Percentiles rank a stretch among this genome's conserved stretches.
These are phyloP conservation scores for Backusella westeae DNA, from an alignment of 192 early-diverging fungal genomes.

Conservation along the genomic window DNA sequence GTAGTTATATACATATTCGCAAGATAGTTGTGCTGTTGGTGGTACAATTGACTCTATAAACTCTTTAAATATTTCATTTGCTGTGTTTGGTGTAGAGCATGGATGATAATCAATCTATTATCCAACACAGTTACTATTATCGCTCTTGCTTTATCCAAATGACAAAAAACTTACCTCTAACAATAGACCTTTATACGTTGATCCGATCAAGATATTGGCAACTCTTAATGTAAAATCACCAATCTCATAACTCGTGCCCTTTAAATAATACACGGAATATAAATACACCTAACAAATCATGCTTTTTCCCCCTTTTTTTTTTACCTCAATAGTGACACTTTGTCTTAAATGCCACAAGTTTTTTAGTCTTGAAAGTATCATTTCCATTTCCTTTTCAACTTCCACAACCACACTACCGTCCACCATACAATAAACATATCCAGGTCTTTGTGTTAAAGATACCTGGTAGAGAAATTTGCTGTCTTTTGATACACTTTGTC, in stretches of 20 bases:
- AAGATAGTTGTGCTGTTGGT: slow-evolving; percentile 42
- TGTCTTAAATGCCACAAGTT: slow-evolving; percentile 53
- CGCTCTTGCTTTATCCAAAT: neutral
- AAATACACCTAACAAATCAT: too few species aligned
- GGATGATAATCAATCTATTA: slow-evolving; percentile 53
- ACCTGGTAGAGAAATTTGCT: slow-evolving; percentile 37
- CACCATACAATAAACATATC: slow-evolving; percentile 43
- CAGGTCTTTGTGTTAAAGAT: slow-evolving; percentile 32
- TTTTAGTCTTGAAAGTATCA: slow-evolving; percentile 45
- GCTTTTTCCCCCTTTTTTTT: neutral
- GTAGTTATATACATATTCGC: slow-evolving; percentile 52
- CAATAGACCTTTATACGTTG: slow-evolving; percentile 55
- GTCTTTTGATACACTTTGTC: slow-evolving; percentile 18
- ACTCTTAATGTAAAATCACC: slow-evolving; percentile 54
- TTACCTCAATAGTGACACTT: slow-evolving; percentile 48
- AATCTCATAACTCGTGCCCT: slow-evolving; percentile 50
- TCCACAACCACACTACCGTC: slow-evolving; percentile 51
- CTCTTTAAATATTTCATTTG: slow-evolving; percentile 43
- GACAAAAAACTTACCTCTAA: slow-evolving; percentile 39
- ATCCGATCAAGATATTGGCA: slow-evolving; percentile 52
- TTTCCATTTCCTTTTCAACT: slow-evolving; percentile 50
- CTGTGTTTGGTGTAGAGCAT: slow-evolving; percentile 42
- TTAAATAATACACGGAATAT: neutral
- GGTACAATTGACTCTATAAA: slow-evolving; percentile 50
- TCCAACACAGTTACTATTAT: neutral